Evolutionary conservation across 129 eudicot species (phyloP), one percentile per base, ranked within the genome.

Genomic region (Pseudognaphalium luteoalbum): DNA sequence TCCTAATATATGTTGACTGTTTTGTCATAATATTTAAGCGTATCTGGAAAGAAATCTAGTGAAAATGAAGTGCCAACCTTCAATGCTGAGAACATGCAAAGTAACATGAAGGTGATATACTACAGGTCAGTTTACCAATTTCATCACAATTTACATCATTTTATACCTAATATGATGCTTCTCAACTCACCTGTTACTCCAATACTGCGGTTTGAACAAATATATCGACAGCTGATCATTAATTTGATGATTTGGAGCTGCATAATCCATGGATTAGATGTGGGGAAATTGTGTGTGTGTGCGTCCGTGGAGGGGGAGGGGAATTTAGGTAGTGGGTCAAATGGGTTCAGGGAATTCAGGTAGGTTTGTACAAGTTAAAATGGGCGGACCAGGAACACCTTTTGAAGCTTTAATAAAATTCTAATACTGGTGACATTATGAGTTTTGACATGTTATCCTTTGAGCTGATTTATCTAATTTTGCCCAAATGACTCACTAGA

Each of bases 21-120:
- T 64, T 64, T 64, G 42, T n/a, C 69, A 6, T 64, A 81, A 39
- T 91, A 82, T 66, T 47, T 17, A 47, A 47, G 54, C 54, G 17
- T 47, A 14, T 85, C 91, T 9, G 86, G 75, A 47, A 85, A 85
- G 84, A 88, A 88, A 75, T 83, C 98, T 42, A 83, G 79, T 66
- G 95, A 86, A 62, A 76, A 86, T 71, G 91, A 88, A 63, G 60
- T 87, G 42, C 88, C 96, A 21, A 80, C 85, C 21, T 85, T 91
- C 74, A 94, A 91, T 80, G 90, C 78, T 9, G 99, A 94, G 74
- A 91, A 94, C 74, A 70, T 94, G 89, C 97, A 85, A 80, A 94
- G 89, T 85, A 94, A 94, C 81, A 85, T 86, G 83, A 94, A 90
- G 76, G 84, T 88, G 19, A 82, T 94, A 56, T 81, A 76, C 77